Evolutionary conservation across 768 basidiomycete genomes (phyloP).

Genomic region (Termitomyces sp.): DNA sequence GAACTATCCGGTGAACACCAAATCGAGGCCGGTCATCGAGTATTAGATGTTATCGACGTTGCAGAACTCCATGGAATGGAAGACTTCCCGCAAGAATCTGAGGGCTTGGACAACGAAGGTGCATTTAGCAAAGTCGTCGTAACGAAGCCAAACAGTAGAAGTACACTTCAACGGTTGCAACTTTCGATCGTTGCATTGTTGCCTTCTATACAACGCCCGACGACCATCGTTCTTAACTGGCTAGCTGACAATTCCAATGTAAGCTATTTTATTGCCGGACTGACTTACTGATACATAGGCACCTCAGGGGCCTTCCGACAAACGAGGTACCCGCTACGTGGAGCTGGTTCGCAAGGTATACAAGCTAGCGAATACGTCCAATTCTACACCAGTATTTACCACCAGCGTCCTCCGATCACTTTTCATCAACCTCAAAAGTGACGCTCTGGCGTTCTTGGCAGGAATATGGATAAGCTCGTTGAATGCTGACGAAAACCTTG

Average conservation of each 20-base stretch:
- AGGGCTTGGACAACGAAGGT: constrained; percentile 29
- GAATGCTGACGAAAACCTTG: constrained; percentile 19
- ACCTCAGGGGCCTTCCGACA: constrained; percentile 10
- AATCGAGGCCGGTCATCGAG: constrained; percentile 43
- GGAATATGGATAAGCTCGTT: constrained; percentile 50
- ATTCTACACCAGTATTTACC: constrained; percentile 43
- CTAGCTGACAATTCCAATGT: constrained; percentile 32
- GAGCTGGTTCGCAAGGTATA: constrained; percentile 65
- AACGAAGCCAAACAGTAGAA: constrained; percentile 55
- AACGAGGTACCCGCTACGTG: constrained; percentile 40
- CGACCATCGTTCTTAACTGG: constrained; percentile 44
- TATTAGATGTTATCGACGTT: constrained; percentile 42
- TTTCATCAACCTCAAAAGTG: constrained; percentile 64
- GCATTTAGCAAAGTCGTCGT: constrained; percentile 45
- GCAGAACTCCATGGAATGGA: constrained; percentile 41
- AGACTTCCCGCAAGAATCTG: constrained; percentile 25
- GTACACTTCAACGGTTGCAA: constrained; percentile 53
- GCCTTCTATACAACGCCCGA: constrained; percentile 42
- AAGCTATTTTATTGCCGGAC: constrained; percentile 9
- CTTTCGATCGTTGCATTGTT: constrained; percentile 49
- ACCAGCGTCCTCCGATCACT: constrained; percentile 54
- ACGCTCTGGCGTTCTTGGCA: constrained; percentile 75
- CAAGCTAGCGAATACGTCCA: constrained; percentile 52
- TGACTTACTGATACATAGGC: background rate
- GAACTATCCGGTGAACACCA: constrained; percentile 54